Conservation (phyloP, 306 rosid genomes). For the Rosa lucieae region DNA sequence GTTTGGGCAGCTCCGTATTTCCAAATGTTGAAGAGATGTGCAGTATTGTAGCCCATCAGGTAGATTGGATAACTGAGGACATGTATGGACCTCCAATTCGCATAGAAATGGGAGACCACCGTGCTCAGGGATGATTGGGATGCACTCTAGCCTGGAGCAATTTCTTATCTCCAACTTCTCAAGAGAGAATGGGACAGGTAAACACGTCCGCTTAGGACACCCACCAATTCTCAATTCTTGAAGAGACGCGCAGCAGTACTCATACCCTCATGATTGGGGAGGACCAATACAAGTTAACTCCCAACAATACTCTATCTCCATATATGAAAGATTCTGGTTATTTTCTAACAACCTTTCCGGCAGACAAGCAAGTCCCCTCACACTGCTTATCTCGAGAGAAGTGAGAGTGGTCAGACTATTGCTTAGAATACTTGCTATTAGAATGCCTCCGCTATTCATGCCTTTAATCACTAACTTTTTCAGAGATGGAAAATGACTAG, state of each 20-base stretch:
- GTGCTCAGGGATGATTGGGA: neutral
- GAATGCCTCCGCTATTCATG: neutral
- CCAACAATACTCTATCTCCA: neutral
- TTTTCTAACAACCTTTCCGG: neutral
- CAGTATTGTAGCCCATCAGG: neutral
- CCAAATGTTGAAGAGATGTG: neutral
- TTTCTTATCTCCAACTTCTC: neutral
- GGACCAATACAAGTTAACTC: neutral
- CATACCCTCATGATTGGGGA: neutral
- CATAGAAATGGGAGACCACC: neutral
- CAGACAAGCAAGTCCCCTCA: neutral
- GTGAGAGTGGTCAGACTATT: neutral
- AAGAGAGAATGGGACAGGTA: neutral
- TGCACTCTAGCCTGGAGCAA: neutral
- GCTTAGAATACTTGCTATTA: neutral
- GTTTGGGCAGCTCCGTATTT: neutral
- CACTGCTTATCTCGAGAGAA: fast-evolving
- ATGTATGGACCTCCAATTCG: neutral
- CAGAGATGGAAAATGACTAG: neutral
- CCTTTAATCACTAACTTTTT: neutral
- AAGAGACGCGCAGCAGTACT: neutral
- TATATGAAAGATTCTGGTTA: neutral
- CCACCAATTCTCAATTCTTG: fast-evolving
- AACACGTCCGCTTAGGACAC: neutral
- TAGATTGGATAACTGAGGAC: neutral